phyloP scores from a whole-genome alignment of 208 protist species.

The Trypanosoma scelopori region DNA sequence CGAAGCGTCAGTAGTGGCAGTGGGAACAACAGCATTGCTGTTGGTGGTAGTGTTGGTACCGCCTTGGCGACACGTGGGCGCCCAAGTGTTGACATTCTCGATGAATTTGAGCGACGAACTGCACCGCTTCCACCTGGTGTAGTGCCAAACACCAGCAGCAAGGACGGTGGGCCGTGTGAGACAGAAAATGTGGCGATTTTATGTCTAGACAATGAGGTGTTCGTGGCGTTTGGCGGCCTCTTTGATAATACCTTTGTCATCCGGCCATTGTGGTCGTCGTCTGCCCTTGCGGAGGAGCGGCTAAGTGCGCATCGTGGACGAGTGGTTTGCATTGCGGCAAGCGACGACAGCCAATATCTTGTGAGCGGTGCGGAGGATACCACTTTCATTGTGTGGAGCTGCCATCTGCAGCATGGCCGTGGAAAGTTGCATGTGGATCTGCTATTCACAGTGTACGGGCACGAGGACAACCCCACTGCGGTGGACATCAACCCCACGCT shows the following conservation, averaged over 20 bases:
- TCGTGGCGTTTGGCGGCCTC: conserved; percentile 75
- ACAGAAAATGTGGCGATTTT: conserved; percentile 59
- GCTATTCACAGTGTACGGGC: conserved; percentile 81
- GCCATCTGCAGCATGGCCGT: conserved; percentile 36
- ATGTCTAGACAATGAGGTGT: conserved; percentile 61
- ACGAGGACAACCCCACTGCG: conserved; percentile 82
- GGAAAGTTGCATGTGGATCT: conserved; percentile 50
- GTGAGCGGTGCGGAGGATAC: conserved; percentile 89
- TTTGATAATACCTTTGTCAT: conserved; percentile 84
- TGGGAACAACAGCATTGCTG: conserved; percentile 21
- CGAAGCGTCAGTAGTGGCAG: conserved; percentile 6
- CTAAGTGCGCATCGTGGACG: conserved; percentile 76
- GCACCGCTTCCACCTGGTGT: conserved; percentile 55
- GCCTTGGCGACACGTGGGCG: conserved; percentile 14
- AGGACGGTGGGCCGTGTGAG: conserved; percentile 56
- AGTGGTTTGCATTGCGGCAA: conserved; percentile 66
- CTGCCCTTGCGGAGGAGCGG: conserved; percentile 40
- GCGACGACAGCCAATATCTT: conserved; percentile 72
- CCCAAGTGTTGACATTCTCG: conserved; percentile 60
- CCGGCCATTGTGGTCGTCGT: conserved; percentile 41
- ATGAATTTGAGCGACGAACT: conserved; percentile 61
- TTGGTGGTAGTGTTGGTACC: conserved; percentile 1
- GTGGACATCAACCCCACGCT: conserved; percentile 66
- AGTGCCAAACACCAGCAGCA: conserved; percentile 37
- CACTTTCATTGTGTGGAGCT: conserved; percentile 89